These are phyloP conservation scores for Talaromyces sp. DNA, from an alignment of 2,329 filamentous ascomycete species.

Conservation along the genomic window DNA sequence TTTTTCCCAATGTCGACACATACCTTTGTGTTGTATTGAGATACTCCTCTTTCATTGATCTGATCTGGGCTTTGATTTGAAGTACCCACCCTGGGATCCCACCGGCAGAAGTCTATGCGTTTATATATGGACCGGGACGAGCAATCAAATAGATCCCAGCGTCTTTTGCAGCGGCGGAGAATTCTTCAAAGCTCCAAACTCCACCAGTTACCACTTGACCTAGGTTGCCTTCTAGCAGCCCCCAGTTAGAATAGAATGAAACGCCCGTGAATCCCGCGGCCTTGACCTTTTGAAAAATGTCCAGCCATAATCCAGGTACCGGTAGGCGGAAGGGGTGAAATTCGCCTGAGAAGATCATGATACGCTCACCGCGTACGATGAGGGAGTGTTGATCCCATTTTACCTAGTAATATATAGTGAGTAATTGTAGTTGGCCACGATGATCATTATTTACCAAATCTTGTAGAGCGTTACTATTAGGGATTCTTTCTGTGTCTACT, in stretches of 20 bases:
- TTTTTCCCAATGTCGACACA: conserved; percentile 55
- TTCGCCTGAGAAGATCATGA: conserved; percentile 64
- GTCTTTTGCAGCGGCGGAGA: conserved; percentile 56
- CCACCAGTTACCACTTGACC: conserved; percentile 63
- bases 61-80: conserved; percentile 57
- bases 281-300: conserved; percentile 73
- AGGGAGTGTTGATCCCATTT: conserved; percentile 56
- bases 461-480: background rate
- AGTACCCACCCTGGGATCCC: conserved; percentile 79
- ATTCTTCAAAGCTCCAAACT: conserved; percentile 63
- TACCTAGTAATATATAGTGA: background rate
- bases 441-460: background rate
- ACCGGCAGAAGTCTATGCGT: conserved; percentile 70
- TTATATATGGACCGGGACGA: conserved; percentile 68
- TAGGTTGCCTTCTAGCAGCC: conserved; percentile 63
- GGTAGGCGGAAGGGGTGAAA: conserved; percentile 61
- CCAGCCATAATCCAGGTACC: conserved; percentile 56
- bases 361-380: conserved; percentile 59
- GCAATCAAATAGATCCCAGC: conserved; percentile 75
- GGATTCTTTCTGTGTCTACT: background rate
- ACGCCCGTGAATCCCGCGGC: conserved; percentile 68
- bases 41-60: conserved; percentile 60
- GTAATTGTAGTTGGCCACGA: background rate
- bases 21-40: conserved; percentile 66
- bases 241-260: conserved; percentile 71